Base-by-base conservation (phyloP, 805 yeast species). In the Pichia eremophila region DNA sequence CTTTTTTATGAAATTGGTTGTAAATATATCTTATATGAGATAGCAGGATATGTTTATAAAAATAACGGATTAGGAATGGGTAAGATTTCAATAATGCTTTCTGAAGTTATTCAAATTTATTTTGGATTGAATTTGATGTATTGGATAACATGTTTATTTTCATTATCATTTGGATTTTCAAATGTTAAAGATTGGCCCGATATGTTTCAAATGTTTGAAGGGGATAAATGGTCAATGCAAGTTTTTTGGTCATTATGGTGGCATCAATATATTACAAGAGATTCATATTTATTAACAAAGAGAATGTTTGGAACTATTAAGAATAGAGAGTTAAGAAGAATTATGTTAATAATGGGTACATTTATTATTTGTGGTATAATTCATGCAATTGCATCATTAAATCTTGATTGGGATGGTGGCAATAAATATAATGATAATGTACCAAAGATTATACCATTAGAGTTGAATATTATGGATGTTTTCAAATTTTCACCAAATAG, bases 221-320 rank as follows among this genome's bases (percentile, higher is more conserved):
- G 41, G 44, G 14, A 10, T 19, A n/a, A 40, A 40, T 9, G 51
- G 46, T 18, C 40, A 8, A 40, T 51, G 43, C 19, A 40, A 29
- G 25, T 39, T 1, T 51, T 51, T 34, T 51, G 54, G 54, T 34
- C 50, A 10, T 8, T 35, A 19, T 49, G 53, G 51, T 51, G 54
- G 54, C 54, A 51, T 39, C 53, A 51, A 40, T 46, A 44, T 35
- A 37, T 50, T 19, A 41, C 53, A 9, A 31, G 47, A 27, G 53
- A 49, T 34, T 35, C 51, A 3, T 42, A 44, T 10, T 10, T 34
- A 2, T 34, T 49, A 9, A 28, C 48, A 7, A 43, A 37, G 12
- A 25, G 44, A 45, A 14, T 49, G 7, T 27, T 31, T 17, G 9
- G 14, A 31, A 17, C 8, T 6, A 12, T 39, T 6, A 25, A 19